Percentiles rank a stretch among this genome's conserved stretches.
Conservation (phyloP, 352 stramenopile genomes). For the Pythium graminicola region DNA sequence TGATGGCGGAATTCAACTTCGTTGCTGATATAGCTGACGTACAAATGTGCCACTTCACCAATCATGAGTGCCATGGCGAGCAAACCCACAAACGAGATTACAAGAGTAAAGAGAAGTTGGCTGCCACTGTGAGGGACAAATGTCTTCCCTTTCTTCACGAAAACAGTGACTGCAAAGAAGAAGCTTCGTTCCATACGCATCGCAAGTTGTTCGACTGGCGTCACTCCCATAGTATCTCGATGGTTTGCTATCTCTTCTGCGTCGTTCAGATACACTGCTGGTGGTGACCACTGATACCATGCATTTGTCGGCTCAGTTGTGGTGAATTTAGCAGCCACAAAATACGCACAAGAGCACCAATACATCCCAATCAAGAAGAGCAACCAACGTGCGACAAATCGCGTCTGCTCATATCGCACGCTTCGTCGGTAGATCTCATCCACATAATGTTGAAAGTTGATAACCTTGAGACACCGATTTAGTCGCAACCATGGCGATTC, state of each 20-base stretch:
- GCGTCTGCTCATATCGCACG: constrained; percentile 55
- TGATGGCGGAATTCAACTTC: constrained; percentile 70
- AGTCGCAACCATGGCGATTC: constrained; percentile 32
- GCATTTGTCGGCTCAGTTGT: constrained; percentile 40
- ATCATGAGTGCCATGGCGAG: constrained; percentile 67
- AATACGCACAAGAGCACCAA: constrained; percentile 52
- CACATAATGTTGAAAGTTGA: constrained; percentile 48
- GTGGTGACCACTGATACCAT: constrained; percentile 38
- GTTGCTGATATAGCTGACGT: constrained; percentile 64
- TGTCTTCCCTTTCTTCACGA: constrained; percentile 58
- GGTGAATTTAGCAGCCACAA: constrained; percentile 45
- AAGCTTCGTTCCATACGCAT: constrained; percentile 40
- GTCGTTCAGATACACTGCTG: constrained; percentile 25
- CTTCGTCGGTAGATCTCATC: constrained; percentile 53
- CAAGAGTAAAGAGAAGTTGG: constrained; percentile 45
- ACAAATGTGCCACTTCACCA: constrained; percentile 61
- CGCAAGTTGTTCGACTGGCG: constrained; percentile 29
- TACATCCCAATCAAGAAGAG: constrained; percentile 59
- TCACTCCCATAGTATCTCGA: constrained; percentile 39
- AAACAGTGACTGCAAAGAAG: constrained; percentile 54
- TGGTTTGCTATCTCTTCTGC: constrained; percentile 26
- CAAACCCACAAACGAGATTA: constrained; percentile 46
- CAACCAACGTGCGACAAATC: constrained; percentile 32
- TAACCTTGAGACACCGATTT: constrained; percentile 44
- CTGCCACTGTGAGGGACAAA: constrained; percentile 41